Evolutionary conservation across 1,284 basidiomycete genomes (phyloP), one percentile per base, ranked within the genome.

Genomic region (Heterobasidion parviporum): DNA sequence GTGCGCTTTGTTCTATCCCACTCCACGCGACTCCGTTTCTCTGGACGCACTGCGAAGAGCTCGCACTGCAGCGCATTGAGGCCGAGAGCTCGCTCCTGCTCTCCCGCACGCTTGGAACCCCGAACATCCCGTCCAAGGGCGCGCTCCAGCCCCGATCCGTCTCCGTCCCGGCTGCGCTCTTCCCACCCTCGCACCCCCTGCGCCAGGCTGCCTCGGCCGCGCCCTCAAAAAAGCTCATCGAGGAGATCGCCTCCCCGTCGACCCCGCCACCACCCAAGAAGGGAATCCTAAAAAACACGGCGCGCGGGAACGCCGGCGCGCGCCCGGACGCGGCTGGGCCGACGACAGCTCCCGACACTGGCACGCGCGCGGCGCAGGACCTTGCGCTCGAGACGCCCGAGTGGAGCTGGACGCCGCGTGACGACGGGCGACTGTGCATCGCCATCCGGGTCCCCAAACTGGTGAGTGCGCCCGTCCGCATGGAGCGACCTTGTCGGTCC

Each of bases 91-190:
- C 72, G 3, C 65, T 88, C 16, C 60, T 71, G 1, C 76, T 89
- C 49, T 87, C 86, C 3, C 79, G 86, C 18, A 74, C 80, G 53
- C 79, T 89, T 57, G 76, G 76, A 32, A 83, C 77, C 0, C 87
- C 87, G 6, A 89, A 89, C 67, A 87, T 89, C 57, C 67, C 75
- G 7, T 80, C 80, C 50, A 89, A 89, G 66, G 87, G 87, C 18
- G 79, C 75, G 62, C 76, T 83, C 3, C 61, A 65, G 16, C 74
- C 81, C n/a, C 80, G 85, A 44, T 76, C 74, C 12, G 80, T 81
- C 2, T 66, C 73, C 34, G 72, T 88, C 41, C 82, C 83, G 2
- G 62, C 70, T 15, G 61, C 71, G 6, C 67, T 83, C 16, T 73
- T 75, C 59, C 65, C 67, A 7, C 60, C 63, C 1, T 63, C 57